Evolutionary conservation across 305 asterid genomes (phyloP).

Genomic region (Fraxinus xanthoxyloides): DNA sequence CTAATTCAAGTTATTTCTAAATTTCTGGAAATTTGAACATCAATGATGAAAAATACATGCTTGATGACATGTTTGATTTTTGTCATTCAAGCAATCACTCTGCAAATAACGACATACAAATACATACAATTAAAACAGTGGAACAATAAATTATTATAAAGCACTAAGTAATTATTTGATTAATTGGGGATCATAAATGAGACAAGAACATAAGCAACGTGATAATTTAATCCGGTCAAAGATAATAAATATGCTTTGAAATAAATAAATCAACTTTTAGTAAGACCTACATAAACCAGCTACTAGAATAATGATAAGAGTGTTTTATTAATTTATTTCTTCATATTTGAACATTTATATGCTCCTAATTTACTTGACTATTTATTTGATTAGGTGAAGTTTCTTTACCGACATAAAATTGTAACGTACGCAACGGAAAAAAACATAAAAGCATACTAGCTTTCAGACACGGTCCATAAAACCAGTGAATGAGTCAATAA

Average conservation of each 20-base stretch:
- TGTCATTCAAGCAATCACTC: neutral
- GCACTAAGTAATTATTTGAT: neutral
- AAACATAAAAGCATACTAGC: neutral
- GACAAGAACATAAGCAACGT: neutral
- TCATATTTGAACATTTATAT: no score
- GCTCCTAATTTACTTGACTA: neutral
- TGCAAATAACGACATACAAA: neutral
- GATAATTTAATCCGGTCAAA: neutral
- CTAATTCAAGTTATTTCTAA: neutral
- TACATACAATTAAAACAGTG: neutral
- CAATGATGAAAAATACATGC: neutral
- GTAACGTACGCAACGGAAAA: neutral
- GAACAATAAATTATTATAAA: neutral
- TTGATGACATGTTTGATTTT: no score
- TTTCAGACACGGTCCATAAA: neutral
- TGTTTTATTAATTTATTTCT: neutral
- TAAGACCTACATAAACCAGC: neutral
- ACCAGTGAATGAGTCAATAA: neutral
- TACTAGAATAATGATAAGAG: neutral
- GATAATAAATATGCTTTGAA: neutral
- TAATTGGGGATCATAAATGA: neutral
- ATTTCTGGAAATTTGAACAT: neutral
- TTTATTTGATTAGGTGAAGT: neutral
- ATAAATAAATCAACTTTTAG: neutral
- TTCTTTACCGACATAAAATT: neutral